Conservation (phyloP, 2,329 filamentous ascomycete genomes). For the Cladosporium sp. region DNA sequence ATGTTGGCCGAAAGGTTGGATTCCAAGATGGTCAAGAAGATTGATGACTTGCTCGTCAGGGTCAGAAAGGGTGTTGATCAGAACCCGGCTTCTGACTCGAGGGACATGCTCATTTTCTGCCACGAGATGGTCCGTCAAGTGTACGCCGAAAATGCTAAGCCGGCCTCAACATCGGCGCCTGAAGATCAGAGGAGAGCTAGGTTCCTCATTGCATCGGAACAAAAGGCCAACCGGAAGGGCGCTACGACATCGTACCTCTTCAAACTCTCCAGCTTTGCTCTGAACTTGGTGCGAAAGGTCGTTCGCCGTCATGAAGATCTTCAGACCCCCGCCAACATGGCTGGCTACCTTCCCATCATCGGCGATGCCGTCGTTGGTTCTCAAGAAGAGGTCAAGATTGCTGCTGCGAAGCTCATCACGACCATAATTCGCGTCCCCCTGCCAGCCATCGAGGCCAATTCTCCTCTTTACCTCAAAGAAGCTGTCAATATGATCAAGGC, state of each 20-base stretch:
- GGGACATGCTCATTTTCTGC: slow-evolving; percentile 86
- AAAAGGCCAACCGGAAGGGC: slow-evolving; percentile 52
- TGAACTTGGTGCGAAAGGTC: slow-evolving; percentile 82
- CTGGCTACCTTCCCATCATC: slow-evolving; percentile 82
- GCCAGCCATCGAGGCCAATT: slow-evolving; percentile 62
- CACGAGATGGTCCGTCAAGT: slow-evolving; percentile 90
- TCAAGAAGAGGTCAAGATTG: slow-evolving; percentile 89
- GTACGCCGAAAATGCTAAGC: slow-evolving; percentile 51
- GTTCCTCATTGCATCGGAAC: slow-evolving; percentile 74
- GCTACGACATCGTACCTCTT: slow-evolving; percentile 74
- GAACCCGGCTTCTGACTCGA: slow-evolving; percentile 72
- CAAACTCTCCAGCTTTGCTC: slow-evolving; percentile 81
- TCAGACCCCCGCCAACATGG: slow-evolving; percentile 72
- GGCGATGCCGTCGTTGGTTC: slow-evolving; percentile 79
- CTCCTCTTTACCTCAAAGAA: slow-evolving; percentile 77
- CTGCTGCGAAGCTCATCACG: slow-evolving; percentile 78
- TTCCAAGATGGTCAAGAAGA: slow-evolving; percentile 76
- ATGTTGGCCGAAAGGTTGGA: slow-evolving; percentile 81
- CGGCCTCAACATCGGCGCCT: slow-evolving; percentile 10
- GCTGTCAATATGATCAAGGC: slow-evolving; percentile 76
- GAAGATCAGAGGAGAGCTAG: slow-evolving; percentile 61
- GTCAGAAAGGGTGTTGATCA: slow-evolving; percentile 78
- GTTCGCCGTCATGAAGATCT: slow-evolving; percentile 80
- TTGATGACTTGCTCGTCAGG: slow-evolving; percentile 80
- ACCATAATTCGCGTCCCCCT: slow-evolving; percentile 83